Conservation (phyloP, 805 yeast species). For the Kodamaea sagamina region DNA sequence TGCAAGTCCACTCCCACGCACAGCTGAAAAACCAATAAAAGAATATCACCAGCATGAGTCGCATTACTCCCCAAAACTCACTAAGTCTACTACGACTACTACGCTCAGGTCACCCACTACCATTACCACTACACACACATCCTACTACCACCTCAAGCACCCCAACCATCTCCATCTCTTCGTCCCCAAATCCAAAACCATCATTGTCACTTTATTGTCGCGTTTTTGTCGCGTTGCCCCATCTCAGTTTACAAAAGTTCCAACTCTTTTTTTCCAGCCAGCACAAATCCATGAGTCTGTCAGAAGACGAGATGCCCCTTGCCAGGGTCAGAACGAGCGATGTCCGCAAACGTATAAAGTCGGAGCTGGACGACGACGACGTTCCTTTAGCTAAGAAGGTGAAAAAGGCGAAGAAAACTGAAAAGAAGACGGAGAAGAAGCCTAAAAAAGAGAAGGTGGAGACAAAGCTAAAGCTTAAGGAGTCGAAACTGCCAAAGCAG, state of each 20-base stretch:
- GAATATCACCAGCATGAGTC: no score
- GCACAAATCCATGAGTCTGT: conserved; percentile 10
- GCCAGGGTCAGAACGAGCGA: conserved; percentile 6
- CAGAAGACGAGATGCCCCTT: conserved; percentile 15
- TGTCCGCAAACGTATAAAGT: conserved; percentile 1
- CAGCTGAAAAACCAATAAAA: no score
- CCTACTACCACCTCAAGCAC: no score
- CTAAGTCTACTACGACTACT: no score
- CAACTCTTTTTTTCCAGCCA: conserved; percentile 2
- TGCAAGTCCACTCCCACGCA: no score
- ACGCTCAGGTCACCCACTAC: no score
- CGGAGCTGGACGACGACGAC: conserved; percentile 19
- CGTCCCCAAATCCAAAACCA: no score
- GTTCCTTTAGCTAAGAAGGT: conserved; percentile 19
- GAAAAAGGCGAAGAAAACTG: conserved; percentile 14
- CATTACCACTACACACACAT: no score
- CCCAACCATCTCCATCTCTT: no score
- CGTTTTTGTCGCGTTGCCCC: no score
- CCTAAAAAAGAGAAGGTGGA: conserved; percentile 6
- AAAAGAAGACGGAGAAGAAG: neutral
- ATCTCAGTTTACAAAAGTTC: neutral
- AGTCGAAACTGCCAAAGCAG: conserved; percentile 1
- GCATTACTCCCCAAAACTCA: no score
- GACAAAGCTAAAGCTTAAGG: conserved; percentile 16
- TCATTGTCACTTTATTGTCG: no score